Base-by-base conservation (phyloP, 805 yeast genomes). In the Teunomyces stri region DNA sequence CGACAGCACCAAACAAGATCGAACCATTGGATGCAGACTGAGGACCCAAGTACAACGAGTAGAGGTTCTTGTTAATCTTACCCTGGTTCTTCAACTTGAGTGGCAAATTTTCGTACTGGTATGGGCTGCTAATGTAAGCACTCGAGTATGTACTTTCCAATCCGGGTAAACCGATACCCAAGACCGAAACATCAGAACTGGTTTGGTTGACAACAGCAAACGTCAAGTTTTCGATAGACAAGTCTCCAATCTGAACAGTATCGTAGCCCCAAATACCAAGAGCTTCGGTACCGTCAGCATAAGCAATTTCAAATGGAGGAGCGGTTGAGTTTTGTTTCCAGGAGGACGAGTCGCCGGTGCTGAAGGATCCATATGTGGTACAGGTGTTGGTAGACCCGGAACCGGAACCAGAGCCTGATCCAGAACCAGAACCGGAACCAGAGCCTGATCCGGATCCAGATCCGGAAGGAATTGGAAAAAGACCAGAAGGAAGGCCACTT, bases 121-220 rank as follows among this genome's bases (percentile, higher is more conserved):
- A 66, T 28, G 44, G 7, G 33, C 50, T 44, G 18, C 39, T 44
- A 2, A 52, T 51, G 12, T 49, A 22, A 18, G 48, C 12, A 22
- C 44, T 39, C 15, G 57, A 43, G 54, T 59, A 64, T 1, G 92
- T 85, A 3, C 80, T 72, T 64, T 90, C 96, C 46, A 87, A 72
- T 11, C 82, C 86, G 4, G 79, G 67, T 43, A 86, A 71, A 9
- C 94, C 92, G 51, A 87, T 80, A 22, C 91, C 90, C 36, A 87
- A 65, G 21, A 88, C 92, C 47, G 95, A 92, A 16, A 49, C 35
- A 28, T 49, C 40, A 20, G 54, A 49, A 5, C 55, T 42, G 37
- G 58, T 55, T 7, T 65, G 62, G 58, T 81, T 80, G 2, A 87
- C 95, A 20, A 89, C 81, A 1, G 95, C 97, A 62, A 90, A 77